These are phyloP conservation scores for Mortierella sp. DNA, from an alignment of 371 early-diverging fungal species.

Conservation along the genomic window DNA sequence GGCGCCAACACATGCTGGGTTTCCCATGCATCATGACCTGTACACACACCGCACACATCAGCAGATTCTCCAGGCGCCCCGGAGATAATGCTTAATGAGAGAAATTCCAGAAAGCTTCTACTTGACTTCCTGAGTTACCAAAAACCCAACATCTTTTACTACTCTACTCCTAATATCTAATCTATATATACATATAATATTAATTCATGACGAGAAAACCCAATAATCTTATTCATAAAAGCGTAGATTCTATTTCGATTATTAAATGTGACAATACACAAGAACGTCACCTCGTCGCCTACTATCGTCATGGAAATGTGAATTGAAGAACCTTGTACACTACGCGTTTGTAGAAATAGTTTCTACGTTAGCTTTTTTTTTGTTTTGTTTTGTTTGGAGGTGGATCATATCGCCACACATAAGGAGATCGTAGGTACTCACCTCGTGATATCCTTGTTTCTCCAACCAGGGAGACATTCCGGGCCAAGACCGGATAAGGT, in stretches of 20 bases:
- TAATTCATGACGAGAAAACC: neutral
- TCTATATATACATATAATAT: neutral
- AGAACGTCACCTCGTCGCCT: conserved; percentile 87
- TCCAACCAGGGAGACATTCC: conserved; percentile 36
- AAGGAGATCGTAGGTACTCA: conserved; percentile 27
- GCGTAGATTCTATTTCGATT: neutral
- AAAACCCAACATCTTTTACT: neutral
- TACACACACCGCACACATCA: conserved; percentile 24
- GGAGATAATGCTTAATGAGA: conserved; percentile 6
- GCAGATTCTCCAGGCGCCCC: conserved; percentile 22
- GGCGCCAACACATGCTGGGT: conserved; percentile 16
- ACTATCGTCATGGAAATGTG: conserved; percentile 86
- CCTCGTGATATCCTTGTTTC: conserved; percentile 66
- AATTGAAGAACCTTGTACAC: conserved; percentile 90
- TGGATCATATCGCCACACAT: neutral
- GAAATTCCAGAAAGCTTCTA: neutral
- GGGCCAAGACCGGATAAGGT: conserved; percentile 58
- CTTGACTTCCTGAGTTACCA: neutral
- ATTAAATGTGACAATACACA: conserved; percentile 64
- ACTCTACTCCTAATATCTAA: neutral
- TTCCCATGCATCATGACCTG: conserved; percentile 19
- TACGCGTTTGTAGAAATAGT: conserved; percentile 36
- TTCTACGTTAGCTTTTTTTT: neutral
- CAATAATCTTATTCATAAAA: no score
- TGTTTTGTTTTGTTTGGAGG: neutral